Base-by-base conservation (phyloP, 2,329 filamentous ascomycete genomes). In the Phyllosticta paracitricarpa region DNA sequence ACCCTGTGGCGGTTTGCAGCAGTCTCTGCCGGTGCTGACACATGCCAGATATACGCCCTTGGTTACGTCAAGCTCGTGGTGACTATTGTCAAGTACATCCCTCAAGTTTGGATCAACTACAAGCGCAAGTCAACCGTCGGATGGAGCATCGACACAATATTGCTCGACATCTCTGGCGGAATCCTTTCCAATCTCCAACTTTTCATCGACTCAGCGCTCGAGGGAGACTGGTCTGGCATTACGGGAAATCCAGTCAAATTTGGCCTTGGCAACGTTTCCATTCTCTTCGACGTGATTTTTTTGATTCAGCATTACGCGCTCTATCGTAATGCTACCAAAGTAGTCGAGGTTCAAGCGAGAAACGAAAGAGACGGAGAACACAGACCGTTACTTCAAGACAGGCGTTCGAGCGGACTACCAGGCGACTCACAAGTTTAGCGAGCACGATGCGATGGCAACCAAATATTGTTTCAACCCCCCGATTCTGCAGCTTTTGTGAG, bases 191-290 rank as follows among this genome's bases (percentile, higher is more conserved):
- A 97, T 58, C 76, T 83, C 2, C 94, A 99, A 75, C 82, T 96
- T 64, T 77, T 87, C 24, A 86, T 97, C 64, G 94, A 97, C 76
- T 91, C 90, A 63, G 90, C 87, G 62, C 76, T 95, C 48, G 86
- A 94, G 73, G 82, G 82, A 61, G 91, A 96, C 76, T 97, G 93
- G 92, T 89, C 87, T 56, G 94, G 93, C 24, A 81, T 97, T 62
- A 91, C 87, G 0, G 93, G 92, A 1, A 97, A 97, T 72, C 90
- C 91, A 0, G 87, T 94, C 67, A 99, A 97, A 77, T 85, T 97
- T 62, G 85, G 86, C 2, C 80, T 97, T 52, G 89, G 89, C 14
- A 93, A 96, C 69, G 84, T 96, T 54, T 91, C 87, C 62, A 87
- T 97, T 68, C 72, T 89, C 2, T 97, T 96, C 72, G 93, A 97